Evolutionary conservation across 2,329 filamentous ascomycete species (phyloP), one percentile per base, ranked within the genome.

Genomic region (Aspergillus fructus): DNA sequence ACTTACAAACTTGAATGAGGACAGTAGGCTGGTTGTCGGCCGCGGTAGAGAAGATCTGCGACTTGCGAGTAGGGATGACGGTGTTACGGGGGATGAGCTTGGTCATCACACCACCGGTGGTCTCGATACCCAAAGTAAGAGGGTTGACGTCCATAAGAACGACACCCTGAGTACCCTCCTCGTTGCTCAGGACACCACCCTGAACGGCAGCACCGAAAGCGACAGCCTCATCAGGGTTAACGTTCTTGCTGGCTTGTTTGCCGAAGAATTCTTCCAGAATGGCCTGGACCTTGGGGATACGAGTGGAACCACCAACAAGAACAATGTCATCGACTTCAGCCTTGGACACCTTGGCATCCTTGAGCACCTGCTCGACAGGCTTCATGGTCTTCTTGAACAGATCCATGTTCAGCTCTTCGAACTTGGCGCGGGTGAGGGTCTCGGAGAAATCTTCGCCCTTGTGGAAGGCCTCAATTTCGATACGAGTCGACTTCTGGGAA

Each of bases 321-420:
- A 99, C 94, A 67, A 99, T 97, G 76, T 97, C 94, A 71, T 97
- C 88, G 69, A 99, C 86, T 70, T 97, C 93, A 62, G 79, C 81
- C 89, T 97, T 97, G 88, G 93, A 93, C 71, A 97, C 85, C 85
- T 97, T 96, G 76, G 93, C 92, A 69, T 97, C 94, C 84, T 96
- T 96, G 74, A 99, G 86, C 67, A 97, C 94, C 85, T 97, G 93
- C 83, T 97, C 92, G 66, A 97, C 94, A 58, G 94, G 93, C 87
- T 97, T 96, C 66, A 97, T 86, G 58, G 94, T 97, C 86, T 94
- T 96, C 89, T 96, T 96, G 89, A 97, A 97, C 62, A 97, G 88
- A 72, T 97, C 93, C 69, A 93, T 93, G 89, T 97, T 97, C 71
- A 97, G 86, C 81, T 97, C 93, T 82, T 99, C 94, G 72, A 99